Evolutionary conservation across 2,329 filamentous ascomycete species (phyloP).

Genomic region (Colletotrichum lentis): DNA sequence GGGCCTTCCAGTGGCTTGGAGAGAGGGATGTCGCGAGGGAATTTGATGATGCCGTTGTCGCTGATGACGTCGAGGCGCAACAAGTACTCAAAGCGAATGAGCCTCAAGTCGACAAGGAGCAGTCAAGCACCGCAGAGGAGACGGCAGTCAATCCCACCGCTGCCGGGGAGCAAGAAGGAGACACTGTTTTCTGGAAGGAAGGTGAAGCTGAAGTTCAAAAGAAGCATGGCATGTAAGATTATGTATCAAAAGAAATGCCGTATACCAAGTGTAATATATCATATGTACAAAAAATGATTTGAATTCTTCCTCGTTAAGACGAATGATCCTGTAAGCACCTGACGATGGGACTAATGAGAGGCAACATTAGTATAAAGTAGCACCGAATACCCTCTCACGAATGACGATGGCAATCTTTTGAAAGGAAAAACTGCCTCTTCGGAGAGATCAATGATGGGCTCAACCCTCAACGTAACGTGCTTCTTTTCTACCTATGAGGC

Average conservation of each 20-base stretch:
- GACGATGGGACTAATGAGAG: background rate
- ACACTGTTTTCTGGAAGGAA: background rate
- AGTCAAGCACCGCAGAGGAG: background rate
- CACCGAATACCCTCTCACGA: background rate
- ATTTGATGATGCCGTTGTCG: background rate
- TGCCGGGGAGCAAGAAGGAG: background rate
- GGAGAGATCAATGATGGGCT: background rate
- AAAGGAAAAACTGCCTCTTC: background rate
- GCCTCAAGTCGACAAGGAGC: background rate
- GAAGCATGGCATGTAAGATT: conserved; percentile 8
- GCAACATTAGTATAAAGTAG: background rate
- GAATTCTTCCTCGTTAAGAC: background rate
- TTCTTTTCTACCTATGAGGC: too few species aligned
- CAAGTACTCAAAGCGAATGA: background rate
- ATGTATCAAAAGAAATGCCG: background rate
- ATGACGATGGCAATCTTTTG: background rate
- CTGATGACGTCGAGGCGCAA: background rate
- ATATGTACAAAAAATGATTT: background rate
- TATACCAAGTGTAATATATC: conserved; percentile 23
- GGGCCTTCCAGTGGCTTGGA: conserved; percentile 25
- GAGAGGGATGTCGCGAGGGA: conserved; percentile 12
- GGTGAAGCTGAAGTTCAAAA: background rate
- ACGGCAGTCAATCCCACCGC: background rate
- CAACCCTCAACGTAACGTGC: too few species aligned
- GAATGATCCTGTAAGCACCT: background rate